A percentile compares a stretch with the other conserved stretches of the same genome.
Conservation (phyloP, 202 grass and related monocot species). For the Brachypodium distachyon region DNA sequence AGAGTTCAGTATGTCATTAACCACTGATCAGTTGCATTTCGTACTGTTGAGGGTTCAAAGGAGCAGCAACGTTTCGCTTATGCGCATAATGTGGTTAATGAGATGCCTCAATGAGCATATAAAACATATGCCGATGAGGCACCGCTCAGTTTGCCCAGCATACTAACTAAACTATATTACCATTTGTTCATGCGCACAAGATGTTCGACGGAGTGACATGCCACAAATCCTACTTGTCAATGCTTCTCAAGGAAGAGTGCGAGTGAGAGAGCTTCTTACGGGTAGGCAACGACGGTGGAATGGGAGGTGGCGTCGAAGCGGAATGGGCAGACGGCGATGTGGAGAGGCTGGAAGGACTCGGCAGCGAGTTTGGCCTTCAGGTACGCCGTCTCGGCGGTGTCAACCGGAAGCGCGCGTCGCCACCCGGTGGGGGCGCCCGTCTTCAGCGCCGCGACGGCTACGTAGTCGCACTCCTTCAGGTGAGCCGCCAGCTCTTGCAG, state of each 20-base stretch:
- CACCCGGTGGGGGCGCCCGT: slow-evolving; percentile 51
- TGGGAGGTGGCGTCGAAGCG: slow-evolving; percentile 11
- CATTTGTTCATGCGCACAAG: neutral
- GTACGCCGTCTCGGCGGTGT: slow-evolving; percentile 75
- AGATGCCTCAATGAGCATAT: neutral
- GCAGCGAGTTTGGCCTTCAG: slow-evolving; percentile 74
- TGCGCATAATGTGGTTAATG: neutral
- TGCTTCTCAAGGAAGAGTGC: neutral
- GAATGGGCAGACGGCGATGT: slow-evolving; percentile 83
- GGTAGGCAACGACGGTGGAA: slow-evolving; percentile 53
- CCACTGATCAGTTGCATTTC: neutral
- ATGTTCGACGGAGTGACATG: neutral
- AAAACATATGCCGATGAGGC: neutral
- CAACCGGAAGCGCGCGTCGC: slow-evolving; percentile 50
- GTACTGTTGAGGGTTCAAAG: neutral
- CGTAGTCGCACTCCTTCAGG: slow-evolving; percentile 51
- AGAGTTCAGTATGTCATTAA: no score
- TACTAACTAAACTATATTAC: neutral
- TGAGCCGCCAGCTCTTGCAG: slow-evolving; percentile 38
- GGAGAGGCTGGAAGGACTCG: slow-evolving; percentile 75
- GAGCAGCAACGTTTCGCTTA: neutral
- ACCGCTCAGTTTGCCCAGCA: neutral
- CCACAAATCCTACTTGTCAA: neutral
- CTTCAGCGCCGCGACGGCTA: slow-evolving; percentile 55
- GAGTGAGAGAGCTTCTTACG: slow-evolving; percentile 33